phyloP scores from a whole-genome alignment of 768 basidiomycete species.

The Sporobolomyces roseus region DNA sequence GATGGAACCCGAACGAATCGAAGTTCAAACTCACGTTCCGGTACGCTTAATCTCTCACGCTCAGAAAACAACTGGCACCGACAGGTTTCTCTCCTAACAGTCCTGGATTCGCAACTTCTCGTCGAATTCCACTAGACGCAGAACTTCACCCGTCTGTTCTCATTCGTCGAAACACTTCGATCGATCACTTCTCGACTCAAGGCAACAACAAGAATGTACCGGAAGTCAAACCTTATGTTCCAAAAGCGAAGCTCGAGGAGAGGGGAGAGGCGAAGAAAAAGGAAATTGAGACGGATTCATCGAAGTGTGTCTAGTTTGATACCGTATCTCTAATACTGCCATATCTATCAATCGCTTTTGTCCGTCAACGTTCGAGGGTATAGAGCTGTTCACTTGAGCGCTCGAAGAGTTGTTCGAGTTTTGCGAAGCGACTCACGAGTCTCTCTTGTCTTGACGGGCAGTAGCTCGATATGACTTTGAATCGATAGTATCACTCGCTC shows the following conservation, averaged over 20 bases:
- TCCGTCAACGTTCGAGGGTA: no score
- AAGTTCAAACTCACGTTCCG: not conserved
- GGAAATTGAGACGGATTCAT: no score
- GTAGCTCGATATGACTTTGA: no score
- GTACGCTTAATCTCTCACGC: not conserved
- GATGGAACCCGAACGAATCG: not conserved
- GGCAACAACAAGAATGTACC: conserved; percentile 1
- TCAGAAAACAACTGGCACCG: not conserved
- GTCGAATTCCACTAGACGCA: not conserved
- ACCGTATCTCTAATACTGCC: no score
- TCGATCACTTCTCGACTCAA: not conserved
- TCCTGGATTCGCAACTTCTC: not conserved
- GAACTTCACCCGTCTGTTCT: not conserved
- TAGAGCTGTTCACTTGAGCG: no score
- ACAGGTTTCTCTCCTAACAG: not conserved
- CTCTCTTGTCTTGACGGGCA: no score
- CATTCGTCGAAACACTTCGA: not conserved
- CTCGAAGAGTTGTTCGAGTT: no score
- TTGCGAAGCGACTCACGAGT: no score
- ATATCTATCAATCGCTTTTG: no score
- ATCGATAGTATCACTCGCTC: no score
- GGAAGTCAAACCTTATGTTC: not conserved
- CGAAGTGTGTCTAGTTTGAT: no score
- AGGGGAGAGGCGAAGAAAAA: no score
- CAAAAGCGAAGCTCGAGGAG: not conserved